Base-by-base conservation (phyloP, 1,139 yeast genomes). In the Kodamaea fungicola region DNA sequence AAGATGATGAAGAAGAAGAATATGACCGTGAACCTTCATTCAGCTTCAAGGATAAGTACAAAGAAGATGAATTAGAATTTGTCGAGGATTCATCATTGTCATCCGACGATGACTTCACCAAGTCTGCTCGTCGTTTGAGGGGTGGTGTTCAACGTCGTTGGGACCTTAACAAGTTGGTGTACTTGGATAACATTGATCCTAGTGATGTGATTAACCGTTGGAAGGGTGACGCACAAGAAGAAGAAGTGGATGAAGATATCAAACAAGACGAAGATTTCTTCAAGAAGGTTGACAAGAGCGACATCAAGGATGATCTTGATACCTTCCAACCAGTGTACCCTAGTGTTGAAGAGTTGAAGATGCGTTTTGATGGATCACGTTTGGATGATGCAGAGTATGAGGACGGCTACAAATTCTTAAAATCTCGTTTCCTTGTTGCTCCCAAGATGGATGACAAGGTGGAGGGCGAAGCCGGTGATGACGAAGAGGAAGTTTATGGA, bases 141-240 rank as follows among this genome's bases (percentile, higher is more conserved):
- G 52, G 62, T 27, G 48, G 65, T 22, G 67, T 69, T 2, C 51
- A 64, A 60, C 59, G 78, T 69, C 64, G 68, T 43, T 86, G 95
- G 90, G 86, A 92, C 57, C 78, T 92, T 43, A 81, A 84, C 51
- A 87, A 85, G 54, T 65, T 92, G 39, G 65, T 92, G 8, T 92
- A 92, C 57, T 71, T 84, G 77, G 78, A 81, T 39, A 84, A 85
- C 47, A 67, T 88, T 30, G 76, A 80, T 7, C 92, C 97, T 1
- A 67, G 66, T 0, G 95, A 86, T 38, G 96, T 78, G 22, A 66
- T 90, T 33, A 69, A 66, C 34, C 76, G 92, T 58, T 90, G 97
- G 96, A 79, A 59, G 47, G 66, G 72, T 24, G 46, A 49, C 9
- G 79, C 76, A 43, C 77, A 70, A 24, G 71, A 66, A 13, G 67